These are phyloP conservation scores for Boletus rex-veris DNA, from an alignment of 768 basidiomycete genomes.

Conservation along the genomic window DNA sequence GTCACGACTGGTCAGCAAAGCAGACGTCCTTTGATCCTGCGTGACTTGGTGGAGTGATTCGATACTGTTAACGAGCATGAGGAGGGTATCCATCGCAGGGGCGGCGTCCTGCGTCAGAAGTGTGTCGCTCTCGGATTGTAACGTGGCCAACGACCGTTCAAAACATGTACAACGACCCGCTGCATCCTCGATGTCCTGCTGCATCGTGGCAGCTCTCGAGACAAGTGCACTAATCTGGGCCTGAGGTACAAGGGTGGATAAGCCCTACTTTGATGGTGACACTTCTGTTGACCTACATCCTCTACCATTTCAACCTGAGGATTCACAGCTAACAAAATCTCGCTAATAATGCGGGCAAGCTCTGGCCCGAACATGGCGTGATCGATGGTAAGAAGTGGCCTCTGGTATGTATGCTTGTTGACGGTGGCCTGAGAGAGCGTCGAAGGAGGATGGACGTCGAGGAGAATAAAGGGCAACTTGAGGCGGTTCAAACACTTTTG, in stretches of 20 bases:
- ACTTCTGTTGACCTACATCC: background rate
- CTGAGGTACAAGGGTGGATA: background rate
- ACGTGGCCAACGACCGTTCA: background rate
- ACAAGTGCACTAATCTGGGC: background rate
- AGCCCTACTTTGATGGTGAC: background rate
- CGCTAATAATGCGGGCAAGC: background rate
- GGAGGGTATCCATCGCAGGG: slow-evolving; percentile 6
- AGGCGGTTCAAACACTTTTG: too few species aligned
- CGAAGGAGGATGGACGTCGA: too few species aligned
- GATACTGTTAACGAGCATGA: slow-evolving; percentile 1
- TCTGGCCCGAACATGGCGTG: background rate
- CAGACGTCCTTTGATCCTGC: background rate
- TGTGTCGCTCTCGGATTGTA: slow-evolving; percentile 2
- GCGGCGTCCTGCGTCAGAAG: background rate
- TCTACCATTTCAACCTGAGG: background rate
- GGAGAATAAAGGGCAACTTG: too few species aligned
- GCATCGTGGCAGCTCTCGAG: background rate
- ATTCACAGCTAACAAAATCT: background rate
- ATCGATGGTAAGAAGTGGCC: background rate
- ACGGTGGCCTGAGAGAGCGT: too few species aligned
- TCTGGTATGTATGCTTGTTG: too few species aligned
- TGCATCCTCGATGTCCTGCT: slow-evolving; percentile 5
- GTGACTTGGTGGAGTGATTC: slow-evolving; percentile 5
- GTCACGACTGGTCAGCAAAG: background rate
- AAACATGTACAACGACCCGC: background rate